A percentile compares a stretch with the other conserved stretches of the same genome.
These are phyloP conservation scores for Pestalotiopsis sp. DNA, from an alignment of 2,329 filamentous ascomycete species.

Conservation along the genomic window DNA sequence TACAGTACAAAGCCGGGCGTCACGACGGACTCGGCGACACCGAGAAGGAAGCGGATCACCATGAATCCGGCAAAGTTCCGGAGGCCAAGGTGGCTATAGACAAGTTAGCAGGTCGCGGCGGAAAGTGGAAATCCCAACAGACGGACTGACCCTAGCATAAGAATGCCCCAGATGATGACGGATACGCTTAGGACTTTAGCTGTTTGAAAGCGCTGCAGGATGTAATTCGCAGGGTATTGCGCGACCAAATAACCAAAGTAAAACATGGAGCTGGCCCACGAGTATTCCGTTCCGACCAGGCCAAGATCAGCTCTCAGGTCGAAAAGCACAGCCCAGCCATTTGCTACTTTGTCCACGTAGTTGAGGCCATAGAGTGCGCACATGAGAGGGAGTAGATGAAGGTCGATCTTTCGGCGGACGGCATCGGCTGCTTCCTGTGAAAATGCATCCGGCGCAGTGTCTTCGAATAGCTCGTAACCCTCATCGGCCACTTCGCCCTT, in stretches of 20 bases:
- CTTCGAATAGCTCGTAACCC: conserved; percentile 24
- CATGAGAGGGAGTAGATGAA: conserved; percentile 49
- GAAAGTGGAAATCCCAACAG: not conserved
- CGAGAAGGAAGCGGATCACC: conserved; percentile 17
- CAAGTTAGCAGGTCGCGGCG: not conserved
- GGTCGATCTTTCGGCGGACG: conserved; percentile 40
- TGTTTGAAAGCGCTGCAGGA: conserved; percentile 24
- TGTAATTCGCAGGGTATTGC: conserved; percentile 27
- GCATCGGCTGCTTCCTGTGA: conserved; percentile 18
- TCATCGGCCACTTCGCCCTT: conserved; percentile 21
- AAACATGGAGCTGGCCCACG: conserved; percentile 42
- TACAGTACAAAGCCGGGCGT: conserved; percentile 18
- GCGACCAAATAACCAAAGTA: conserved; percentile 29
- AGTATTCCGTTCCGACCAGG: conserved; percentile 40
- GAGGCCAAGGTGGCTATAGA: conserved; percentile 17
- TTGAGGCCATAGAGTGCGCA: conserved; percentile 60
- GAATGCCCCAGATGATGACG: conserved; percentile 16
- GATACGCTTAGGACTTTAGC: conserved; percentile 27
- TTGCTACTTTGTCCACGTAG: conserved; percentile 44
- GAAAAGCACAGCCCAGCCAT: conserved; percentile 26
- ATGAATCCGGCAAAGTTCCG: conserved; percentile 27
- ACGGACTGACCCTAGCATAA: not conserved
- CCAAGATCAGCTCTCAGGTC: conserved; percentile 21
- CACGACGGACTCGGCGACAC: conserved; percentile 16
- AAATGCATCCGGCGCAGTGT: conserved; percentile 13